phyloP scores from a whole-genome alignment of 345 rosid species.

The Toxicodendron radicans region DNA sequence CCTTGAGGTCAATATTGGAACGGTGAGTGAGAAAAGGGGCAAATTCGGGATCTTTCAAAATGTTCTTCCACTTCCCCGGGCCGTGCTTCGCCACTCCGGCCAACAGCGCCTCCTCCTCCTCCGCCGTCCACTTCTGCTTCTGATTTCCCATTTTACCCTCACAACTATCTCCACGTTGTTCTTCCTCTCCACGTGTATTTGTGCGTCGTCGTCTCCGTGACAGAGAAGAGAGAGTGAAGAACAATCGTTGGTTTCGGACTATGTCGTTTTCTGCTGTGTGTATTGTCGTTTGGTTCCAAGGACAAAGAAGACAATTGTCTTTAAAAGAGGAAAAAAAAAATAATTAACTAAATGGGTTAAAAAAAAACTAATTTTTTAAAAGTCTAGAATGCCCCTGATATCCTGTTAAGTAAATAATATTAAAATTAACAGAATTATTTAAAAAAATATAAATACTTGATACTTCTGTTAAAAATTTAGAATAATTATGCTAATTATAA shows the following conservation, averaged over 20 bases:
- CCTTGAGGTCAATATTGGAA: constrained; percentile 92
- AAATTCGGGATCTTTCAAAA: constrained; percentile 70
- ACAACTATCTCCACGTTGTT: neutral
- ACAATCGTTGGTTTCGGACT: too few species aligned
- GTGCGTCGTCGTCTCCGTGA: neutral
- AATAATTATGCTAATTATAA: too few species aligned
- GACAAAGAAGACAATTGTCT: neutral
- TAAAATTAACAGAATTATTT: too few species aligned
- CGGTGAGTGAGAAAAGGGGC: constrained; percentile 59
- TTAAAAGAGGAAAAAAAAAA: neutral
- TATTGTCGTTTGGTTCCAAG: neutral
- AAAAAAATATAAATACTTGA: too few species aligned
- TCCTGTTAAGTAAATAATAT: too few species aligned
- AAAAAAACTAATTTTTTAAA: too few species aligned
- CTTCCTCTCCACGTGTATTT: neutral
- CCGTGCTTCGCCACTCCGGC: constrained; percentile 74
- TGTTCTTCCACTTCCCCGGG: constrained; percentile 90
- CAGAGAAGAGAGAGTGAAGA: neutral
- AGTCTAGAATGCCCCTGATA: too few species aligned
- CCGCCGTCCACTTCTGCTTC: constrained; percentile 84
- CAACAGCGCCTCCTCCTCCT: constrained; percentile 72
- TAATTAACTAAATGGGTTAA: too few species aligned
- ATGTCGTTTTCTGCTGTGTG: neutral
- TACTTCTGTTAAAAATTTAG: too few species aligned
- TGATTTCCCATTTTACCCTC: constrained; percentile 66